These are phyloP conservation scores for Chondrus crispus DNA, from an alignment of 23 red algal species.

Conservation along the genomic window DNA sequence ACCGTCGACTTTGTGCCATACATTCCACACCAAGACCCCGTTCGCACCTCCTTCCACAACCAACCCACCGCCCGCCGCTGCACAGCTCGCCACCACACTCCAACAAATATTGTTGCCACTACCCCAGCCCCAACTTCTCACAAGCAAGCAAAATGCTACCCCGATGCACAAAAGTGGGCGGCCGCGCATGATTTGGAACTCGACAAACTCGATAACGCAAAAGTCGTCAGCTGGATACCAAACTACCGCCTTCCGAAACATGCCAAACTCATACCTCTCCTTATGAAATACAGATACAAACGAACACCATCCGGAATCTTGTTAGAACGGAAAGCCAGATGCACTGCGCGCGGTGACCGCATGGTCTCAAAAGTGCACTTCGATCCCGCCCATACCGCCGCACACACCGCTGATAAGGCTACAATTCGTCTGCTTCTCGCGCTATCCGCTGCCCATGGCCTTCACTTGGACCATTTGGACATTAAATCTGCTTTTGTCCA, in stretches of 20 bases:
- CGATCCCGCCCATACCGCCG: neutral
- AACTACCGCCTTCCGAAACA: neutral
- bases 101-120: neutral
- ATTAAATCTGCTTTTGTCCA: neutral
- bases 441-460: neutral
- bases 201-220: neutral
- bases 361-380: slow-evolving; percentile 3
- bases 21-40: neutral
- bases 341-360: neutral
- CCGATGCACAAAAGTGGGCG: neutral
- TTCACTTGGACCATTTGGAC: neutral
- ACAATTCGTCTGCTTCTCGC: slow-evolving; percentile 1
- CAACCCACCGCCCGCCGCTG: neutral
- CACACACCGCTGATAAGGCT: neutral
- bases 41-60: neutral
- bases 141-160: neutral
- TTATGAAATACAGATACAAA: slow-evolving; percentile 28
- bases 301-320: neutral
- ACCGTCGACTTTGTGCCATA: slow-evolving; percentile 26
- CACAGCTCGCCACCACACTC: neutral
- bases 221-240: neutral
- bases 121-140: neutral
- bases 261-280: slow-evolving; percentile 7
- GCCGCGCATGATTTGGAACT: neutral
- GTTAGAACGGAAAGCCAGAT: slow-evolving; percentile 31